Conservation (phyloP, 2,329 filamentous ascomycete genomes). For the Aspergillus puulaauensis region DNA sequence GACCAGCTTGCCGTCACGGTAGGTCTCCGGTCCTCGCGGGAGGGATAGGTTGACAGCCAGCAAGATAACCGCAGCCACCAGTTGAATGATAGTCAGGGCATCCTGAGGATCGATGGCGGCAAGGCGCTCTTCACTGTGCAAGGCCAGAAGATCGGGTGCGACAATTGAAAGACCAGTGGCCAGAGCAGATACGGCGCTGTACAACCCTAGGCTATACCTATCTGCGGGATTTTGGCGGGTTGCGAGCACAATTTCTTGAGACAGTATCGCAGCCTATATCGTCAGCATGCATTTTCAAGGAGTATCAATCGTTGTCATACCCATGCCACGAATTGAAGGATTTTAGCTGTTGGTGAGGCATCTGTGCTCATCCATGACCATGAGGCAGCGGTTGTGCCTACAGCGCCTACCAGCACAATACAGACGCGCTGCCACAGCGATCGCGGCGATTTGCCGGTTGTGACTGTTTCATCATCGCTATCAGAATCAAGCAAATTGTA, state of each 20-base stretch:
- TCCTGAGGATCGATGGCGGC: neutral
- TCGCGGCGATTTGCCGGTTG: neutral
- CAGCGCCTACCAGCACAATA: neutral
- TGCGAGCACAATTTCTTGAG: conserved; percentile 5
- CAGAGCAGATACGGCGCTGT: conserved; percentile 6
- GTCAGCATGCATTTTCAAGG: neutral
- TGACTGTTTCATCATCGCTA: neutral
- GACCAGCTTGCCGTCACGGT: conserved; percentile 56
- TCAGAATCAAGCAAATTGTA: neutral
- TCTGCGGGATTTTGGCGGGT: neutral
- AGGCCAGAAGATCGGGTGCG: neutral
- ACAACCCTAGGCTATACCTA: conserved; percentile 10
- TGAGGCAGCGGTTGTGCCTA: neutral
- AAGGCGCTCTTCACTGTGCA: neutral
- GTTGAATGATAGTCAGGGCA: neutral
- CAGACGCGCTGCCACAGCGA: conserved; percentile 5
- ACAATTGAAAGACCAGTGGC: neutral
- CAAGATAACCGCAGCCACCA: neutral
- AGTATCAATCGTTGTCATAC: neutral
- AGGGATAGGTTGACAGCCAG: conserved; percentile 44
- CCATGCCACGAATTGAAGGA: conserved; percentile 3
- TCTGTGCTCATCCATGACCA: neutral
- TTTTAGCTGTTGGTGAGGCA: neutral
- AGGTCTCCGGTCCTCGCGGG: conserved; percentile 66
- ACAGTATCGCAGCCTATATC: neutral